phyloP scores from a whole-genome alignment of 1,284 basidiomycete species.

The Austroboletus novae-zelandiae region DNA sequence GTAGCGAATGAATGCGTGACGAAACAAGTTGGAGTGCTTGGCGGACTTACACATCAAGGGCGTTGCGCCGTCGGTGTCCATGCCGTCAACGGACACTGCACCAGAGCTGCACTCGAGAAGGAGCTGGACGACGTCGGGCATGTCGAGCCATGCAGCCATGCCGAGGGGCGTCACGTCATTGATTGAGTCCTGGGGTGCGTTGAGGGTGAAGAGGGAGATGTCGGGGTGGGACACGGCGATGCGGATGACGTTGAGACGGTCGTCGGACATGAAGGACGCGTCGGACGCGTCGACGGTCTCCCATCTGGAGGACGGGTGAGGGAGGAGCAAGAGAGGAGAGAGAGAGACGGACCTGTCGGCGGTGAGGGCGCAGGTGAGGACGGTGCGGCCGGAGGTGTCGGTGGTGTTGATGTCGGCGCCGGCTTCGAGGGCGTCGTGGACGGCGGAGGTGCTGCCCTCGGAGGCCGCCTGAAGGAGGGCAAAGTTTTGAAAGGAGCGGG shows the following conservation, averaged over 20 bases:
- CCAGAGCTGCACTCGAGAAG: slow-evolving; percentile 59
- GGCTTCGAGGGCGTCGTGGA: slow-evolving; percentile 49
- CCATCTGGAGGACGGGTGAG: slow-evolving; percentile 46
- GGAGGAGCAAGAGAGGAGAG: not conserved
- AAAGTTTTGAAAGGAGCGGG: slow-evolving; percentile 44
- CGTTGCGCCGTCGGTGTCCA: slow-evolving; percentile 68
- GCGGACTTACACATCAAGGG: slow-evolving; percentile 71
- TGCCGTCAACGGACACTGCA: slow-evolving; percentile 64
- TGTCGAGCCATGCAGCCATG: slow-evolving; percentile 71
- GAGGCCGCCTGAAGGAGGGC: slow-evolving; percentile 57
- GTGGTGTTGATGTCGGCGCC: slow-evolving; percentile 67
- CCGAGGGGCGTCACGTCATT: slow-evolving; percentile 72
- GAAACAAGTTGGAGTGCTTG: slow-evolving; percentile 2
- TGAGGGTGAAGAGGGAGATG: slow-evolving; percentile 63
- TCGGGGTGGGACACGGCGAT: slow-evolving; percentile 51
- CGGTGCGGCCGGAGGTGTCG: slow-evolving; percentile 56
- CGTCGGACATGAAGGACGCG: slow-evolving; percentile 57
- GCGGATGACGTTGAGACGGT: slow-evolving; percentile 54
- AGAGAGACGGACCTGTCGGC: slow-evolving; percentile 53
- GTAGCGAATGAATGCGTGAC: slow-evolving; percentile 12
- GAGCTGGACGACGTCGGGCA: slow-evolving; percentile 52
- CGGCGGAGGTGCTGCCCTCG: slow-evolving; percentile 51
- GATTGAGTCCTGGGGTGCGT: slow-evolving; percentile 62
- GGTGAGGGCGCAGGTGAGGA: slow-evolving; percentile 63
- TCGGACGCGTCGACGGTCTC: slow-evolving; percentile 62